phyloP scores from a whole-genome alignment of 345 rosid genomes.

The Raphanus raphanistrum region DNA sequence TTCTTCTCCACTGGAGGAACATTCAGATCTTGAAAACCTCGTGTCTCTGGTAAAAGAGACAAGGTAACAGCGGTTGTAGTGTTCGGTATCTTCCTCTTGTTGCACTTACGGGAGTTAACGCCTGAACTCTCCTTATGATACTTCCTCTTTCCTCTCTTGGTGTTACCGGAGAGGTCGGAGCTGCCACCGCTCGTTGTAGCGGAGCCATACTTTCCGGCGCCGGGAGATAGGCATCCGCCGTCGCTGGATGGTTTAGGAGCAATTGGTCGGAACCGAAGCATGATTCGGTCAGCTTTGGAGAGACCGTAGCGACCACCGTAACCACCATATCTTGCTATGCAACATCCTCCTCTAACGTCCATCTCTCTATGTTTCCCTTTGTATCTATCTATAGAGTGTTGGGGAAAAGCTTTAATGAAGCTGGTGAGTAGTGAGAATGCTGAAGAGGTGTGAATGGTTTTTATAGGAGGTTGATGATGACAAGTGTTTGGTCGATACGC shows the following conservation, averaged over 20 bases:
- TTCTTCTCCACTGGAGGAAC: conserved; percentile 25
- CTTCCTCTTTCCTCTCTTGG: conserved; percentile 45
- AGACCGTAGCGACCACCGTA: conserved; percentile 50
- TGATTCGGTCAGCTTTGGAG: conserved; percentile 69
- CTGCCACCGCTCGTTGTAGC: conserved; percentile 38
- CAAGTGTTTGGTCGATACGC: conserved; percentile 54
- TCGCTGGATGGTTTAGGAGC: conserved; percentile 66
- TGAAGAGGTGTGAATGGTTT: conserved; percentile 26
- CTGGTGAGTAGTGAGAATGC: not conserved
- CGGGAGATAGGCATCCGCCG: conserved; percentile 18
- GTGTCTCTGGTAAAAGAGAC: conserved; percentile 69
- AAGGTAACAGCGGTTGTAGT: conserved; percentile 44
- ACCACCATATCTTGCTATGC: conserved; percentile 63
- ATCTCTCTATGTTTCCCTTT: not conserved
- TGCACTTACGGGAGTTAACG: conserved; percentile 39
- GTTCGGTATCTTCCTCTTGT: conserved; percentile 23
- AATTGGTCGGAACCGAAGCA: conserved; percentile 82
- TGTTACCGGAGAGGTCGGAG: conserved; percentile 31
- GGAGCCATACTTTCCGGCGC: conserved; percentile 21
- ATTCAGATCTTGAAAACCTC: conserved; percentile 25
- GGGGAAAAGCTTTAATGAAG: not conserved
- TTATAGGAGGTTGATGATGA: conserved; percentile 41
- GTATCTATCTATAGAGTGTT: not conserved
- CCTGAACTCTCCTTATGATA: conserved; percentile 26
- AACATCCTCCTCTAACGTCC: conserved; percentile 76